Evolutionary conservation across 352 stramenopile species (phyloP).

Genomic region (Phytophthora agathidicida): DNA sequence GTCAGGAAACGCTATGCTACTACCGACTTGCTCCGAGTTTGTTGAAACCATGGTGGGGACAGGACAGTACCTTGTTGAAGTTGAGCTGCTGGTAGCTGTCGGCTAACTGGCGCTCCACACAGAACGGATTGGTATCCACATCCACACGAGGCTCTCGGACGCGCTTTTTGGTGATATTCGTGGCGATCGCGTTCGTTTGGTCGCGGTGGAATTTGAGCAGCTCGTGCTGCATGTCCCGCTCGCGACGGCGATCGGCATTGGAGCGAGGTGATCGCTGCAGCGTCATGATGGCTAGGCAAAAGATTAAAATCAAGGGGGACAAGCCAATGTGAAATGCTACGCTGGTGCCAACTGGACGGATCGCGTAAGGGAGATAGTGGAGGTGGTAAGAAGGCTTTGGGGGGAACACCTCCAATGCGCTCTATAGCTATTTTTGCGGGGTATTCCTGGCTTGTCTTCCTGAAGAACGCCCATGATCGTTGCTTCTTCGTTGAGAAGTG

Average conservation of each 20-base stretch:
- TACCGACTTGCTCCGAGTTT: slow-evolving; percentile 2
- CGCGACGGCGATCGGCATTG: slow-evolving; percentile 37
- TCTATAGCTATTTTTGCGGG: slow-evolving; percentile 26
- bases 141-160: slow-evolving; percentile 63
- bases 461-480: slow-evolving; percentile 2
- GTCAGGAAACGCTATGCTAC: slow-evolving; percentile 24
- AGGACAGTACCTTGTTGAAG: slow-evolving; percentile 72
- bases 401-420: neutral
- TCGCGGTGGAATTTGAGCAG: slow-evolving; percentile 73
- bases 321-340: slow-evolving; percentile 8
- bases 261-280: slow-evolving; percentile 21
- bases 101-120: slow-evolving; percentile 70
- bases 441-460: slow-evolving; percentile 27
- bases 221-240: slow-evolving; percentile 75
- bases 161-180: slow-evolving; percentile 69
- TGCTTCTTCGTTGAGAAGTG: slow-evolving; percentile 19
- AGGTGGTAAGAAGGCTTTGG: slow-evolving; percentile 2
- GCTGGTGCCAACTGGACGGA: slow-evolving; percentile 18
- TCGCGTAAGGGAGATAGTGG: neutral
- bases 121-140: slow-evolving; percentile 75
- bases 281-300: slow-evolving; percentile 14
- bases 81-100: slow-evolving; percentile 76
- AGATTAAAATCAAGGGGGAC: slow-evolving; percentile 4
- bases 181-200: slow-evolving; percentile 47
- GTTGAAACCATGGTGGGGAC: neutral